Evolutionary conservation across 352 stramenopile genomes (phyloP), one percentile per base, ranked within the genome.

Genomic region (Phytopythium cucurbitacearum): DNA sequence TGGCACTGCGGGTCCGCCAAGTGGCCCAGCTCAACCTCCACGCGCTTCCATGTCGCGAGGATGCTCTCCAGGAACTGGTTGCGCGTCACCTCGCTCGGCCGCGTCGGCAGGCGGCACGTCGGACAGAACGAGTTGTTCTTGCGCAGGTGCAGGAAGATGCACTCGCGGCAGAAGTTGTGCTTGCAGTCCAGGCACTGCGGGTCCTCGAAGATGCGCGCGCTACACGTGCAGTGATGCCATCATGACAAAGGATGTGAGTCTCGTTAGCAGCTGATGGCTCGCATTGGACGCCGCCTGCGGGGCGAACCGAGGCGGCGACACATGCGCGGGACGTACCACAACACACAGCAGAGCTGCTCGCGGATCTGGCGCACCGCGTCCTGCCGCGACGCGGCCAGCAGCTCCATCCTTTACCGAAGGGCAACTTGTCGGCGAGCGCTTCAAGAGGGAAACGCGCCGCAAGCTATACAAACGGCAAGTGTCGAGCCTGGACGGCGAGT

Each of bases 21-120:
- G 40, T 60, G 39, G 21, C 56, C 53, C 16, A 94, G 67, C 50
- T 87, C 76, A 34, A 50, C 56, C 59, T 94, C 85, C n/a, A 94
- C 80, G 28, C 48, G 43, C 32, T 85, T 85, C 85, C 85, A 94
- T 16, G 84, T 78, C 36, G 65, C 68, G 21, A 94, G 59, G 59
- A 94, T 86, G 57, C 80, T 91, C 67, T 93, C 72, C 7, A 94
- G 65, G 59, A 91, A 94, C 65, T 91, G 85, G 60, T 94, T 94
- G 32, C 82, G 76, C 38, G 76, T 91, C 51, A 93, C 75, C 41
- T 94, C 85, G 54, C 74, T 90, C 8, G 82, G 82, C 38, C 70
- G 69, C 50, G 80, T 89, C 15, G 85, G 85, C 53, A 94, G 69
- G 9, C 72, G 70, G 53, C 85, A 94, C 38, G 65, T 76, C 3